Base-by-base conservation (phyloP, 805 yeast genomes). In the Candida morakotiae region DNA sequence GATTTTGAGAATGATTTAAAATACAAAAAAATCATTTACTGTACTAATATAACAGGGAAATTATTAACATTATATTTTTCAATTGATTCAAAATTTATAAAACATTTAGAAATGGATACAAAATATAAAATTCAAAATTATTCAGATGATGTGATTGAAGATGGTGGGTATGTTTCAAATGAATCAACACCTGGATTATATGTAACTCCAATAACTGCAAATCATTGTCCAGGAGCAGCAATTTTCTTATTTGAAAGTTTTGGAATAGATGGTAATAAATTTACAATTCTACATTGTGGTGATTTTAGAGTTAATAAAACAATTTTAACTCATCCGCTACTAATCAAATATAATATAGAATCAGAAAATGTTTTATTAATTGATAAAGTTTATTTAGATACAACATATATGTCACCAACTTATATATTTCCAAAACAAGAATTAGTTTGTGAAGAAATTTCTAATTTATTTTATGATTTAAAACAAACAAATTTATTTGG, bases 211-310 rank as follows among this genome's bases (percentile, higher is more conserved):
- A 59, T 83, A 5, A 88, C 86, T 47, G 98, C 98, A 0, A 91
- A 93, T 49, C 98, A 93, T 60, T 93, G 98, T 58, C 98, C 98
- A 1, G 98, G 98, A 2, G 87, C 97, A 2, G 87, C 78, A 0
- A 74, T 93, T 0, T 84, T 89, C 42, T 58, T 88, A 9, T 83
- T 87, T 49, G 82, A 81, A 48, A 59, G 71, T 3, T 55, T 54
- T 14, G 46, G 62, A 0, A 31, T 38, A n/a, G 46, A 43, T 4
- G 55, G 57, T 0, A 37, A 44, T 1, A 39, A 41, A 2, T 53
- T 57, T 13, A 60, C 59, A 28, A 67, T 71, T 3, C 60, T 93
- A 22, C 98, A 93, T 56, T 88, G 97, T 36, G 98, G 98, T 2
- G 98, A 93, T 60, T 93, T 91, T 52, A 65, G 98, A 40, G 87